Base-by-base conservation (phyloP, 1,139 yeast genomes). In the Geotrichum phurueaensis region DNA sequence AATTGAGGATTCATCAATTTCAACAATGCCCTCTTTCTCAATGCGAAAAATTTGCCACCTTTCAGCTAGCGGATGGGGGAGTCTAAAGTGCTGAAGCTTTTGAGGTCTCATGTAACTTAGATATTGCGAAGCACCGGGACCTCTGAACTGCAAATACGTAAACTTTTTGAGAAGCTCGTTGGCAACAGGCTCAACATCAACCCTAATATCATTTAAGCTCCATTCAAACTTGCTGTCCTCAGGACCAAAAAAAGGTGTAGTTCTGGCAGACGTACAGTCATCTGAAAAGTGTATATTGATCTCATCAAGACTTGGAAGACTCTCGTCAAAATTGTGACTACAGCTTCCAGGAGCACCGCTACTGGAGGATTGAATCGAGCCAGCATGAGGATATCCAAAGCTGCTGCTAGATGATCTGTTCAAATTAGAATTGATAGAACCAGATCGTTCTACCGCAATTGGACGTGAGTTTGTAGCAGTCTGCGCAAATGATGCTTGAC, bases 21-120 rank as follows among this genome's bases (percentile, higher is more conserved):
- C 73, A 15, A 65, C 65, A 13, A 73, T 64, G 2, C 66, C 66
- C 2, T 71, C 71, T 29, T 71, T 72, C 3, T 61, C 68, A 9
- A 74, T 66, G 27, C 66, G 68, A 62, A 73, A 74, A 0, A 72
- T 68, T 60, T 73, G 76, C 77, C 77, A 74, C 43, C 68, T 70
- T 53, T 73, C 76, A 3, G 64, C 56, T 31, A 66, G 57, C 2
- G 73, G 70, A 58, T 68, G 70, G 0, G 74, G 71, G 9, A 67
- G 63, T 27, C 66, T 62, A 49, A 67, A 64, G 23, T 61, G 63
- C 20, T 66, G 67, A 15, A 64, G 36, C 63, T 67, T 67, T 57
- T 63, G 64, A 1, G 71, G 66, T 9, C 72, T 59, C 25, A 68
- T 47, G 2, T 69, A 63, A 36, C 65, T 60, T 22, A 68, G 54